These are phyloP conservation scores for Pecoramyces ruminantium DNA, from an alignment of 192 early-diverging fungal species.

Conservation along the genomic window DNA sequence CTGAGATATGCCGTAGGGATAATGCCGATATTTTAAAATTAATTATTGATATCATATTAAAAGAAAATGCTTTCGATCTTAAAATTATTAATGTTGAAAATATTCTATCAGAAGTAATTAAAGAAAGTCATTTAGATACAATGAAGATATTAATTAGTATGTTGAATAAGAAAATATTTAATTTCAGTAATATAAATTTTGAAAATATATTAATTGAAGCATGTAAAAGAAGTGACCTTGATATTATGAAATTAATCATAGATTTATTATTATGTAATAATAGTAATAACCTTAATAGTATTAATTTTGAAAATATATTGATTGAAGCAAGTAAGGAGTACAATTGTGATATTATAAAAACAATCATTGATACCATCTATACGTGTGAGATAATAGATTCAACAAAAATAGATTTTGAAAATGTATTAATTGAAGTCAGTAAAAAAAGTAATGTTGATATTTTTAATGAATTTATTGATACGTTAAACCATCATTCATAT, in stretches of 20 bases:
- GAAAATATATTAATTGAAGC: background rate
- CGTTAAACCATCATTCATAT: background rate
- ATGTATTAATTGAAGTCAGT: background rate
- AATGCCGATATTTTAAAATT: background rate
- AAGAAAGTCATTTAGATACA: background rate
- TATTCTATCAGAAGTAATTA: background rate
- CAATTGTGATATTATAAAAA: background rate
- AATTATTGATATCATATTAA: background rate
- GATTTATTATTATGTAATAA: background rate
- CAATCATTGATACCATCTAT: background rate
- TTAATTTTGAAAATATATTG: background rate
- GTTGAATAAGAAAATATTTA: background rate
- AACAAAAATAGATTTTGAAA: background rate
- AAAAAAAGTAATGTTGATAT: background rate
- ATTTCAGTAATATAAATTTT: background rate
- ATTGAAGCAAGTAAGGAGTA: background rate
- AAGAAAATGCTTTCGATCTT: background rate
- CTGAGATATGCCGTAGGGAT: background rate
- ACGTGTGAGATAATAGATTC: background rate
- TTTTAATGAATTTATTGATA: background rate
- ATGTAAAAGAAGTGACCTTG: background rate
- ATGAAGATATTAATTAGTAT: background rate
- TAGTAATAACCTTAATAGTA: background rate
- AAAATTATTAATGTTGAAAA: background rate
- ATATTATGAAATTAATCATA: background rate